Evolutionary conservation across 805 yeast genomes (phyloP).

Genomic region (Zygosaccharomyces rouxii): DNA sequence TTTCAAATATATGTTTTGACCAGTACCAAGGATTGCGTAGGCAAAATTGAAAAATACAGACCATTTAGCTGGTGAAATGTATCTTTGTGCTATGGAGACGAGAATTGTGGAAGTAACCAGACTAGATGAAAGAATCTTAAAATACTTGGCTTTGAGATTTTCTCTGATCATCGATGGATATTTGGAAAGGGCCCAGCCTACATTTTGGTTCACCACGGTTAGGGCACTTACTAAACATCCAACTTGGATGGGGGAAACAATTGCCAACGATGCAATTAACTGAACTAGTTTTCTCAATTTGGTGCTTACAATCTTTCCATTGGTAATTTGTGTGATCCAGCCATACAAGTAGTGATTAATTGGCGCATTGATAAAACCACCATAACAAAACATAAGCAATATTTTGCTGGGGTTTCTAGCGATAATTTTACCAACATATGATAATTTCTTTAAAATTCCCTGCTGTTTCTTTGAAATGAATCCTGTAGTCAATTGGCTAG

Average conservation of each 20-base stretch:
- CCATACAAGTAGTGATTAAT: conserved; percentile 23
- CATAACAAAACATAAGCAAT: conserved; percentile 21
- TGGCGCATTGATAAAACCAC: conserved; percentile 25
- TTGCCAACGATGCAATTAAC: conserved; percentile 17
- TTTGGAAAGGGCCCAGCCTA: conserved; percentile 6
- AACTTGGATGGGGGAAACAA: conserved; percentile 24
- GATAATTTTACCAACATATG: background rate
- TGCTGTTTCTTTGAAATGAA: conserved; percentile 1
- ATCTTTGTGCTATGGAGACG: conserved; percentile 23
- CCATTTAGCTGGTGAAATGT: conserved; percentile 23
- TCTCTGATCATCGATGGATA: conserved; percentile 7
- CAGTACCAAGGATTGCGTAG: conserved; percentile 20
- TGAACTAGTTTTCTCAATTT: conserved; percentile 18
- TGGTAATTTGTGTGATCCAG: conserved; percentile 17
- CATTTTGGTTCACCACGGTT: conserved; percentile 16
- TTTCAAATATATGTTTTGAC: conserved; percentile 25
- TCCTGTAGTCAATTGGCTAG: conserved; percentile 18
- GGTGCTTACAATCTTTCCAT: conserved; percentile 6
- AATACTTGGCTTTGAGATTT: conserved; percentile 14
- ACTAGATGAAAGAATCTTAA: conserved; percentile 19
- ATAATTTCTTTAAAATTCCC: conserved; percentile 4
- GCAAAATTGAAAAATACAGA: conserved; percentile 27
- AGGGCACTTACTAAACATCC: conserved; percentile 17
- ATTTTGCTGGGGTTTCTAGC: conserved; percentile 13
- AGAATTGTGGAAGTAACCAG: conserved; percentile 19